Percentiles rank a stretch among this genome's conserved stretches.
phyloP scores from a whole-genome alignment of 2,329 filamentous ascomycete species.

The Neurospora crassa region DNA sequence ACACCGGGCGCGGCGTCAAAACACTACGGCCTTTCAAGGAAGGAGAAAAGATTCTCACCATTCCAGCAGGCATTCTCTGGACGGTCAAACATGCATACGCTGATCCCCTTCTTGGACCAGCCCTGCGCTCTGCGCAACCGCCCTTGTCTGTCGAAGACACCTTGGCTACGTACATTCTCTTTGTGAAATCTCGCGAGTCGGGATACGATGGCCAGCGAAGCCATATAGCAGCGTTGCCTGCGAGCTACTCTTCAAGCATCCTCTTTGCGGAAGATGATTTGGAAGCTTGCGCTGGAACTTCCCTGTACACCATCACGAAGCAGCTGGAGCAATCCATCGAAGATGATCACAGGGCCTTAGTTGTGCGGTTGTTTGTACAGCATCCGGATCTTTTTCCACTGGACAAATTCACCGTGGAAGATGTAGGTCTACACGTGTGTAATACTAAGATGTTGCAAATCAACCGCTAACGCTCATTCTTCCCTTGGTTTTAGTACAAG shows the following conservation, averaged over 20 bases:
- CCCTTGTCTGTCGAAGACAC: slow-evolving; percentile 25
- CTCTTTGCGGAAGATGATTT: slow-evolving; percentile 26
- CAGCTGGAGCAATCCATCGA: slow-evolving; percentile 21
- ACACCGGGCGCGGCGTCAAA: slow-evolving; percentile 24
- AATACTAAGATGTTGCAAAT: slow-evolving; percentile 5
- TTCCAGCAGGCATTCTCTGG: slow-evolving; percentile 23
- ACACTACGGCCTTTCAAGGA: slow-evolving; percentile 22
- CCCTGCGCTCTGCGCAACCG: slow-evolving; percentile 21
- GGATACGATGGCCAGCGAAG: slow-evolving; percentile 20
- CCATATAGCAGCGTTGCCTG: slow-evolving; percentile 23
- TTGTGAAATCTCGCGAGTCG: slow-evolving; percentile 24
- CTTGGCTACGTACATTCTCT: slow-evolving; percentile 24
- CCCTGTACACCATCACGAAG: slow-evolving; percentile 24
- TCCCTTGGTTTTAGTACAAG: slow-evolving; percentile 22
- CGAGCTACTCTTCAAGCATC: slow-evolving; percentile 25
- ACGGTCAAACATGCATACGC: slow-evolving; percentile 24
- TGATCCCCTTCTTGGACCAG: slow-evolving; percentile 23
- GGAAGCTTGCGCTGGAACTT: slow-evolving; percentile 24
- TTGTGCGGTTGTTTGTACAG: slow-evolving; percentile 20
- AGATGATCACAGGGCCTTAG: slow-evolving; percentile 22
- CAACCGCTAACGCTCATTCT: background rate
- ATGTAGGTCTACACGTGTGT: slow-evolving; percentile 20
- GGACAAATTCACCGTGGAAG: slow-evolving; percentile 23
- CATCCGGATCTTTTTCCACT: slow-evolving; percentile 25
- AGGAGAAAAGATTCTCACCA: slow-evolving; percentile 25